Percentiles rank a stretch among this genome's conserved stretches.
Conservation (phyloP, 495 filamentous ascomycete species). For the Talaromyces wortmannii region DNA sequence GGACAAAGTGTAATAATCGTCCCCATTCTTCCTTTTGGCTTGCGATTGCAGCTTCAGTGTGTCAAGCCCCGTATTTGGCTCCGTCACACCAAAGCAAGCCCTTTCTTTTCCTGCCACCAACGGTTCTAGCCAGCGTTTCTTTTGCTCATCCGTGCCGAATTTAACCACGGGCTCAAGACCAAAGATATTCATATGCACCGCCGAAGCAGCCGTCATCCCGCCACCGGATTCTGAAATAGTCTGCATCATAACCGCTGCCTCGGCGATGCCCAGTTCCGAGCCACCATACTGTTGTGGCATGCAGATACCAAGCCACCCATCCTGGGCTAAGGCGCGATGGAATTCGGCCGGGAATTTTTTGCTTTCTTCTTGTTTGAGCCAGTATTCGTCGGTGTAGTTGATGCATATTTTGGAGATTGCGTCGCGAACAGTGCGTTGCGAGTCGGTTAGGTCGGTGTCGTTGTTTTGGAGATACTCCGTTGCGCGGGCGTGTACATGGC, state of each 20-base stretch:
- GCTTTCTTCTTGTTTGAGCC: constrained; percentile 52
- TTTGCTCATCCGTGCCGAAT: constrained; percentile 48
- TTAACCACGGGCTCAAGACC: constrained; percentile 58
- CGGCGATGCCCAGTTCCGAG: constrained; percentile 55
- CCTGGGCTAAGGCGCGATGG: constrained; percentile 51
- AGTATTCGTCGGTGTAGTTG: constrained; percentile 51
- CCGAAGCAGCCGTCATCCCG: constrained; percentile 58
- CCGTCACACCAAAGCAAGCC: constrained; percentile 55
- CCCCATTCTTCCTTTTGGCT: constrained; percentile 36
- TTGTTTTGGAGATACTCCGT: constrained; percentile 9
- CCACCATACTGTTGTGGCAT: constrained; percentile 56
- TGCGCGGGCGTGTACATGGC: constrained; percentile 1
- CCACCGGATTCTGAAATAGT: constrained; percentile 62
- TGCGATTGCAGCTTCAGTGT: constrained; percentile 49
- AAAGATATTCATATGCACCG: constrained; percentile 59
- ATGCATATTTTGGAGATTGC: constrained; percentile 53
- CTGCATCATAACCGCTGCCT: constrained; percentile 66
- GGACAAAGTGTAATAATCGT: constrained; percentile 42
- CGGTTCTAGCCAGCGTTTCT: constrained; percentile 44
- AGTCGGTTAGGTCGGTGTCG: constrained; percentile 6
- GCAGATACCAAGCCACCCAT: constrained; percentile 66
- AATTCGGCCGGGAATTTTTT: constrained; percentile 54
- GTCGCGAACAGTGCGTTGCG: constrained; percentile 40
- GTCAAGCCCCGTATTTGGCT: constrained; percentile 53
- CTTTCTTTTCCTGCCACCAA: constrained; percentile 50